phyloP scores from a whole-genome alignment of 306 rosid genomes.

The Erythrophleum fordii region DNA sequence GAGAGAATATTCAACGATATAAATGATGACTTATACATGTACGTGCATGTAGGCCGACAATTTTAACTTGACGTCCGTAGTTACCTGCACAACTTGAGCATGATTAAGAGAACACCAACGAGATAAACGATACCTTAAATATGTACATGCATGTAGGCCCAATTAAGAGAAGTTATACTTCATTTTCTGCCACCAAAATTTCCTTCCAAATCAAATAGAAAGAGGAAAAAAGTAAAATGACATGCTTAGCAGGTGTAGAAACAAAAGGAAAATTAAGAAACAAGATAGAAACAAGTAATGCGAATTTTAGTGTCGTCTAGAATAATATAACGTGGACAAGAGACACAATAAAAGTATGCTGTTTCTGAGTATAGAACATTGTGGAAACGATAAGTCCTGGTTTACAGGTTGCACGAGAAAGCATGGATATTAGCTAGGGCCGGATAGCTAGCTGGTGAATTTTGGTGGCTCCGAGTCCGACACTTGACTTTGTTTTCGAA shows the following conservation, averaged over 20 bases:
- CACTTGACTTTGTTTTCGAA: conserved; percentile 9
- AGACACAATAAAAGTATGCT: not conserved
- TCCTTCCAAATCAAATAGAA: not conserved
- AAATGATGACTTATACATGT: not conserved
- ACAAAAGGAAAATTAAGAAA: not conserved
- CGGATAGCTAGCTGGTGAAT: not conserved
- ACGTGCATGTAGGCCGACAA: too few species aligned
- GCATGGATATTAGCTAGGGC: not conserved
- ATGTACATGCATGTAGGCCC: not conserved
- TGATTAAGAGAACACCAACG: not conserved
- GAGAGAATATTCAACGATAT: not conserved
- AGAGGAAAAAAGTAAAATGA: not conserved
- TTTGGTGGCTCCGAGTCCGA: conserved; percentile 3
- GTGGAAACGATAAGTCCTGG: not conserved
- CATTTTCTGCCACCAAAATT: not conserved
- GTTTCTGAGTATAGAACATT: conserved; percentile 1
- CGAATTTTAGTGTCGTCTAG: not conserved
- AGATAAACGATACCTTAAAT: not conserved
- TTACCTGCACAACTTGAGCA: not conserved
- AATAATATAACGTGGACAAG: not conserved
- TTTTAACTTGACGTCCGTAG: not conserved
- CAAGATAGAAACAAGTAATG: not conserved
- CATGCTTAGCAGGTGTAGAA: not conserved
- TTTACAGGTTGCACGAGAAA: not conserved
- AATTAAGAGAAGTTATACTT: not conserved